Base-by-base conservation (phyloP, 225 moss, liverwort and hornwort genomes). In the Anthoceros angustus region DNA sequence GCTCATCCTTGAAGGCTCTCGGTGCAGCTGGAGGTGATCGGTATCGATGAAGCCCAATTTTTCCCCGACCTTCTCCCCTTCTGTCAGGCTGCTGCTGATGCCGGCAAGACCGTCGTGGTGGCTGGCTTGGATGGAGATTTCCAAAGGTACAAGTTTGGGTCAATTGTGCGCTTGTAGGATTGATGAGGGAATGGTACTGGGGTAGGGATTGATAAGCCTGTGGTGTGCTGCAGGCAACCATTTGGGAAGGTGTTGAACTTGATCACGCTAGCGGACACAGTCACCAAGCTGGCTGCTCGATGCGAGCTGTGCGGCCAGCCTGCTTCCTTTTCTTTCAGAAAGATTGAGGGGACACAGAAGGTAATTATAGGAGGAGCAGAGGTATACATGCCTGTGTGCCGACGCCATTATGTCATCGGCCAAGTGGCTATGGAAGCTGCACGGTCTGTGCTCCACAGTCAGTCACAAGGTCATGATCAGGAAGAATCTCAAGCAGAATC, bases 121-220 rank as follows among this genome's bases (percentile, higher is more conserved):
- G 98, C 92, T 10, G 87, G 92, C 39, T 74, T 98, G 41, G 95
- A 98, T 66, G 95, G 95, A 72, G 95, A 98, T 69, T 98, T 92
- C 74, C 70, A 84, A 62, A 86, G 95, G 95, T 84, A 70, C 39
- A 61, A 23, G 64, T 26, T 24, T 64, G 64, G 7, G 23, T 2
- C 9, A 20, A 20, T 64, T 5, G 0, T 38, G n/a, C 20, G 25
- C 32, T 64, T 64, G 23, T 6, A n/a, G 18, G 7, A 64, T 7
- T 32, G 32, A 32, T 32, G 32, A 1, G 32, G 4, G 32, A 32
- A 32, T 32, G 32, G 2, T 32, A 32, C 4, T 32, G 32, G 32
- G 32, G n/a, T n/a, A 32, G 32, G 32, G 32, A 32, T 32, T 32
- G 32, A 32, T 32, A 4, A 1, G 4, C 4, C 32, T 32, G 32